Conservation (phyloP, 352 stramenopile species). For the Globisporangium recalcitrans region DNA sequence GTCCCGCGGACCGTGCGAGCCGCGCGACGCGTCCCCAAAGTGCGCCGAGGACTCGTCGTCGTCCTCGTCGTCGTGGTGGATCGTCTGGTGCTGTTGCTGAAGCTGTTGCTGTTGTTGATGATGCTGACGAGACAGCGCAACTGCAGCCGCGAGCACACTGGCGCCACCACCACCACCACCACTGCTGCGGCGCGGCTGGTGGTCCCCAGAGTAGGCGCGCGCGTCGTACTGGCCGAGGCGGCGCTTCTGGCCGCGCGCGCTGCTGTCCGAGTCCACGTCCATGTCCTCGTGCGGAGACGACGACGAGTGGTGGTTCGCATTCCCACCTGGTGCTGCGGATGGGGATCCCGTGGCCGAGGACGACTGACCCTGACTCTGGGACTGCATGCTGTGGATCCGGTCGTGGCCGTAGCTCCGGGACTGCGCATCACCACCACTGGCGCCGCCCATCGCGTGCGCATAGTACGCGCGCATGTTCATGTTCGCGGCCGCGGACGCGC, state of each 20-base stretch:
- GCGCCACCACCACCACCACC: conserved; percentile 2
- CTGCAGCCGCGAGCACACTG: conserved; percentile 1
- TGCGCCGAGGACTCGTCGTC: conserved; percentile 16
- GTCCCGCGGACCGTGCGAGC: conserved; percentile 48
- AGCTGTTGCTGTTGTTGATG: neutral
- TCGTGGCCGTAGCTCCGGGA: conserved; percentile 10
- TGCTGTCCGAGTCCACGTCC: conserved; percentile 11
- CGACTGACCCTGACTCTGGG: neutral
- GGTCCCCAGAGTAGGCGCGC: neutral
- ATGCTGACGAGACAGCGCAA: conserved; percentile 15
- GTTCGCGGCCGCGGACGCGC: conserved; percentile 17
- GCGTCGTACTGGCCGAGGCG: conserved; percentile 32
- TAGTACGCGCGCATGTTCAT: conserved; percentile 23
- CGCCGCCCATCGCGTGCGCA: conserved; percentile 22
- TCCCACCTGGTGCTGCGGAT: neutral
- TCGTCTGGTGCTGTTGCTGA: conserved; percentile 17
- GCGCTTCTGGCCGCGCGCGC: conserved; percentile 33
- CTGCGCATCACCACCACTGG: conserved; percentile 17
- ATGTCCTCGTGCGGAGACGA: conserved; percentile 5
- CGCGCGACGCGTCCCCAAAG: conserved; percentile 33
- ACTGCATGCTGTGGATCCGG: conserved; percentile 3
- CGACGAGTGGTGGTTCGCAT: neutral
- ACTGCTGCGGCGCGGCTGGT: conserved; percentile 13
- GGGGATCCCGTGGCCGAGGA: conserved; percentile 1
- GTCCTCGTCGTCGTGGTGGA: conserved; percentile 11